Percentiles rank a stretch among this genome's conserved stretches.
These are phyloP conservation scores for Apium graveolens DNA, from an alignment of 129 eudicot genomes.

Conservation along the genomic window DNA sequence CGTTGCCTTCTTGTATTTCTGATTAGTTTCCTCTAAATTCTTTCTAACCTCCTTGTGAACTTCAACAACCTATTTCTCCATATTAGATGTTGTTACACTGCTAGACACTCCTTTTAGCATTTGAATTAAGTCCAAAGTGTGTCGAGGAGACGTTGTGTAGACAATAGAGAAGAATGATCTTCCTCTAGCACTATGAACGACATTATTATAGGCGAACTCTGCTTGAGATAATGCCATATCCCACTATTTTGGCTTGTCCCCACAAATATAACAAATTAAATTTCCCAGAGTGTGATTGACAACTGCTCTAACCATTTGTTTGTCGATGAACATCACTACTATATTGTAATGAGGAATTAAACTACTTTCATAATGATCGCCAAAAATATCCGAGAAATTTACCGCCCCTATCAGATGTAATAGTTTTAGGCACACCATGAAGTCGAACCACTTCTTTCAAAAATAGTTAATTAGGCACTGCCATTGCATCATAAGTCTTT, in stretches of 20 bases:
- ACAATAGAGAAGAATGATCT: too few relatives aligned
- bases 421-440: too few relatives aligned
- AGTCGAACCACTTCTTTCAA: neutral
- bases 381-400: too few relatives aligned
- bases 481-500: too few relatives aligned
- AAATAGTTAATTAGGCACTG: neutral
- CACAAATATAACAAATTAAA: neutral
- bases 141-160: too few relatives aligned
- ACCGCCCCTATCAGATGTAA: too few relatives aligned
- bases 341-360: too few relatives aligned
- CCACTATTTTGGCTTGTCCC: too few relatives aligned
- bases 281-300: neutral
- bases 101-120: neutral
- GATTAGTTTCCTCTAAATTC: too few relatives aligned
- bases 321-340: neutral
- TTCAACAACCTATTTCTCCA: neutral
- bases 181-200: neutral
- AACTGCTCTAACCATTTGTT: neutral
- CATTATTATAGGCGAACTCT: constrained; percentile 1
- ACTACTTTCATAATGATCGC: too few relatives aligned
- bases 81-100: too few relatives aligned
- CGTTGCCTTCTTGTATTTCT: neutral
- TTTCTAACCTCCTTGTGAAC: too few relatives aligned
- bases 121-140: neutral
- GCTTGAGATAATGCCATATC: neutral